Conservation (phyloP, 2,329 filamentous ascomycete species). For the Gaeumannomyces tritici region DNA sequence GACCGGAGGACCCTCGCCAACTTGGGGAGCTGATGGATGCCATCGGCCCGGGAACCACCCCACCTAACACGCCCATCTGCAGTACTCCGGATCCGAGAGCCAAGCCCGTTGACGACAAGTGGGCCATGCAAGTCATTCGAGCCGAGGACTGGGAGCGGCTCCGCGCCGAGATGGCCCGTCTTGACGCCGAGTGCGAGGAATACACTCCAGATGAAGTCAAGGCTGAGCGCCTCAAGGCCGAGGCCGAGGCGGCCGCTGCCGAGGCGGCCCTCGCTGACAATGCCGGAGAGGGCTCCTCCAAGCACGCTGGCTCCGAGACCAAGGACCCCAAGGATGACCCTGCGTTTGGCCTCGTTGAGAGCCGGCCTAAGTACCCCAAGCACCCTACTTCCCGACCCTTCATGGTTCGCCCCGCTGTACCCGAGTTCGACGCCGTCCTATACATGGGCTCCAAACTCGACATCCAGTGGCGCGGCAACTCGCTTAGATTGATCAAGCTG, state of each 20-base stretch:
- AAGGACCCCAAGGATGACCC: too few relatives aligned
- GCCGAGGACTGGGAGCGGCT: background rate
- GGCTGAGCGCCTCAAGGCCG: background rate
- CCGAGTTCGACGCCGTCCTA: background rate
- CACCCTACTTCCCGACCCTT: background rate
- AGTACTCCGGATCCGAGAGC: background rate
- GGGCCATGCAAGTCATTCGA: background rate
- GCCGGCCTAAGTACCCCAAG: background rate
- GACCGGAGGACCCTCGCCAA: background rate
- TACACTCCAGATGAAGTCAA: background rate
- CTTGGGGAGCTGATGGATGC: background rate
- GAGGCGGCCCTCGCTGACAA: background rate
- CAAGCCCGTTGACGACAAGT: background rate
- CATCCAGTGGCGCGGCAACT: background rate
- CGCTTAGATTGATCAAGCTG: slow-evolving; percentile 3
- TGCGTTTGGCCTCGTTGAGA: background rate
- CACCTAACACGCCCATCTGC: background rate
- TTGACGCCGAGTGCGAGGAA: background rate
- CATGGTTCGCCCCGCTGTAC: background rate
- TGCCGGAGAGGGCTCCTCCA: background rate
- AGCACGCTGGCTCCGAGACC: too few relatives aligned
- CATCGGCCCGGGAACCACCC: background rate
- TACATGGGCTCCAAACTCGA: slow-evolving; percentile 1
- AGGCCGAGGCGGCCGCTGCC: background rate
- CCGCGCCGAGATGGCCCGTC: background rate